phyloP scores from a whole-genome alignment of 495 filamentous ascomycete species.

The Neurospora pannonica region DNA sequence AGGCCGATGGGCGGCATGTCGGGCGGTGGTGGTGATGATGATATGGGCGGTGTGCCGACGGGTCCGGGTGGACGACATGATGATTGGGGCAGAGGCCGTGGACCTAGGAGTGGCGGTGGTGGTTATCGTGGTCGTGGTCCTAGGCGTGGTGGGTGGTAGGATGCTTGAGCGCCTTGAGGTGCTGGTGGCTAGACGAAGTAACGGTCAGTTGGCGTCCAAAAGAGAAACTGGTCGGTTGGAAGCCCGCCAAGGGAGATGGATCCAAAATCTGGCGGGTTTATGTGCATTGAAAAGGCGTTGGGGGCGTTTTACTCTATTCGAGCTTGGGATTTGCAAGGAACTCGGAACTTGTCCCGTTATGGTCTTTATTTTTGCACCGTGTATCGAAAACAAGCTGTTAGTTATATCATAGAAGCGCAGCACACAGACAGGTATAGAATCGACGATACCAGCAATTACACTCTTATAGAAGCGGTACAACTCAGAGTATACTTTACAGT shows the following conservation, averaged over 20 bases:
- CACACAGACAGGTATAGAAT: background rate
- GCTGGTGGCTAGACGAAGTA: background rate
- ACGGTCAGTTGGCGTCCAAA: background rate
- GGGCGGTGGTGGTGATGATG: slow-evolving; percentile 36
- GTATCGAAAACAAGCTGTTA: background rate
- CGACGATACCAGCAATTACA: background rate
- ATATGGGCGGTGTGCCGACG: slow-evolving; percentile 25
- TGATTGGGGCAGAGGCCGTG: slow-evolving; percentile 41
- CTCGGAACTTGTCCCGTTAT: background rate
- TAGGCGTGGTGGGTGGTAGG: slow-evolving; percentile 10
- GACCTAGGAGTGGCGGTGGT: slow-evolving; percentile 35
- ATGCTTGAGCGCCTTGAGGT: background rate
- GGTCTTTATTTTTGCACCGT: background rate
- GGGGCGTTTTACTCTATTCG: background rate
- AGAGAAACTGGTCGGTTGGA: background rate
- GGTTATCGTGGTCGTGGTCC: slow-evolving; percentile 4
- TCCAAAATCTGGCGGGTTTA: background rate
- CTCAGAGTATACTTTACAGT: background rate
- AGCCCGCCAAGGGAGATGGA: background rate
- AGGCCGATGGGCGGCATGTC: slow-evolving; percentile 51
- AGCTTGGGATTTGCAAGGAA: background rate
- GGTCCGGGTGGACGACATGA: slow-evolving; percentile 48
- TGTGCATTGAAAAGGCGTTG: background rate
- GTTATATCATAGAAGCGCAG: background rate
- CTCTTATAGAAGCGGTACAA: background rate